Base-by-base conservation (phyloP, 441 rosid species). In the Populus hybrid region DNA sequence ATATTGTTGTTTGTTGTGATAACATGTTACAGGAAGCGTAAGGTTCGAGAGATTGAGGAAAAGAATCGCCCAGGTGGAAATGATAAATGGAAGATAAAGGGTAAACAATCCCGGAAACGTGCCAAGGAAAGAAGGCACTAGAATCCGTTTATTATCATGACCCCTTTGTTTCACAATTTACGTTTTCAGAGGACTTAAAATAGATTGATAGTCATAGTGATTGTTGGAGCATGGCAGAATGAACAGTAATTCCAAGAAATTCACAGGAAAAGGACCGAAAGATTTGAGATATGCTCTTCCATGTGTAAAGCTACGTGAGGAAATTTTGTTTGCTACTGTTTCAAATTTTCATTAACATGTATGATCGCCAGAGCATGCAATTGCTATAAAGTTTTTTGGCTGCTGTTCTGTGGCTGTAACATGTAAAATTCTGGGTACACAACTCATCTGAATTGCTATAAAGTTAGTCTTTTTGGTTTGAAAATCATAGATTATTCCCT, bases 11-110 rank as follows among this genome's bases (percentile, higher is more conserved):
- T 61, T 21, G 16, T 6, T 33, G 24, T 64, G 9, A 45, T 29
- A 53, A 72, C 64, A 9, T 66, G 77, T 74, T 64, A 28, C 91
- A 94, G 98, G 89, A 96, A 93, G 85, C 91, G 98, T 35, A 87
- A 88, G 83, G 90, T 89, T 16, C 84, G 78, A 69, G 97, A 93
- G 87, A 93, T 91, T 75, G 92, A 91, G 67, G 91, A 86, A 65
- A 74, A 84, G 74, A 88, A 81, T 76, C 88, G 86, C 64, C 92
- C 89, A 6, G 90, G 77, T 72, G 88, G 90, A 76, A 92, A 94
- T 82, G 89, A 90, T 7, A 94, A 82, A 78, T 96, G 99, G 97
- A 94, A 94, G 90, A 88, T 82, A n/a, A 92, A 83, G 81, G 94
- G 97, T 50, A 82, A 78, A 1, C 86, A 85, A 26, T 80, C 94